These are phyloP conservation scores for Arxiozyma slooffiae DNA, from an alignment of 1,139 yeast genomes.

Conservation along the genomic window DNA sequence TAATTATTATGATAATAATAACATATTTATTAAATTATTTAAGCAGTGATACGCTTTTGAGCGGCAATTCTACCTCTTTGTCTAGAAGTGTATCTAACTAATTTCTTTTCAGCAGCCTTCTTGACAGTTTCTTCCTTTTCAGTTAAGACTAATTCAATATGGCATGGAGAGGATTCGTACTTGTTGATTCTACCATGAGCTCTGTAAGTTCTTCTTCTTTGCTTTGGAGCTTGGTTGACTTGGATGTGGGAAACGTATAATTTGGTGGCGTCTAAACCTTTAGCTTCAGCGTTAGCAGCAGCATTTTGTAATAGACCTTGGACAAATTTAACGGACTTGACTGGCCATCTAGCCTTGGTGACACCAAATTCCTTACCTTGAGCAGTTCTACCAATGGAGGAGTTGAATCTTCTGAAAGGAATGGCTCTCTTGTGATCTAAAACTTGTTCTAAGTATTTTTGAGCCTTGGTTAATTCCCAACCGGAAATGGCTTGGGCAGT, in stretches of 20 bases:
- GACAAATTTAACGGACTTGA: slow-evolving; percentile 91
- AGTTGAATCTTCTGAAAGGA: slow-evolving; percentile 97
- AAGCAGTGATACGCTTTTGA: slow-evolving; percentile 64
- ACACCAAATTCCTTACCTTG: slow-evolving; percentile 99
- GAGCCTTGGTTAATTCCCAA: slow-evolving; percentile 95
- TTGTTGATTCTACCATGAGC: slow-evolving; percentile 66
- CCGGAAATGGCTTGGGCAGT: slow-evolving; percentile 97
- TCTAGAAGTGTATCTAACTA: slow-evolving; percentile 64
- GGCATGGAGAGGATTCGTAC: slow-evolving; percentile 58
- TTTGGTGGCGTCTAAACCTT: slow-evolving; percentile 93
- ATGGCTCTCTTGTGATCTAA: slow-evolving; percentile 98
- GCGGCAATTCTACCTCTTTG: slow-evolving; percentile 87
- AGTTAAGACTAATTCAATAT: slow-evolving; percentile 93
- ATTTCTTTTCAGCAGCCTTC: slow-evolving; percentile 82
- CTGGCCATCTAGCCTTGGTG: slow-evolving; percentile 99
- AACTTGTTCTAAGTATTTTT: slow-evolving; percentile 92
- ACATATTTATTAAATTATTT: slow-evolving; percentile 14
- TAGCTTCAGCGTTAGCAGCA: slow-evolving; percentile 97
- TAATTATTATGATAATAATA: slow-evolving; percentile 3
- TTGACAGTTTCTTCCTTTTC: slow-evolving; percentile 92
- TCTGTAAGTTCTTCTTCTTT: slow-evolving; percentile 99
- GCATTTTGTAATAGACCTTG: slow-evolving; percentile 95
- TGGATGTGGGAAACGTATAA: slow-evolving; percentile 96
- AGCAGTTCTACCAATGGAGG: slow-evolving; percentile 97
- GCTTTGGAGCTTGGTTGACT: slow-evolving; percentile 99